These are phyloP conservation scores for Aurinia saxatilis DNA, from an alignment of 345 rosid genomes.

Conservation along the genomic window DNA sequence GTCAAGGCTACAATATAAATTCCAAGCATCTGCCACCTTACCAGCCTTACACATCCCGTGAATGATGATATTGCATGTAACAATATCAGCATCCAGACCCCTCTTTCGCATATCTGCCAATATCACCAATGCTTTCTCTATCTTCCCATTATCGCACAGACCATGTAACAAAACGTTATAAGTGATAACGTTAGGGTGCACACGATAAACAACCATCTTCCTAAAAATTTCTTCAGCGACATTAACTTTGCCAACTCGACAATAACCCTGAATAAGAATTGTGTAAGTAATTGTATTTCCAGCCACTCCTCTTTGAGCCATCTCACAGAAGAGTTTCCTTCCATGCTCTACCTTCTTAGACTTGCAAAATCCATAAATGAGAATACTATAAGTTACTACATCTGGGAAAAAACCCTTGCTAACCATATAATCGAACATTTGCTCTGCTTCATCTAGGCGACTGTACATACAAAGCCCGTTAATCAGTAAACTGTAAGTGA, in stretches of 20 bases:
- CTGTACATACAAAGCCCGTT: slow-evolving; percentile 21
- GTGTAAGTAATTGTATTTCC: slow-evolving; percentile 23
- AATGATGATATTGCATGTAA: slow-evolving; percentile 30
- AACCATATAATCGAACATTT: slow-evolving; percentile 22
- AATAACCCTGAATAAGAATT: slow-evolving; percentile 27
- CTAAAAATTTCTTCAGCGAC: slow-evolving; percentile 24
- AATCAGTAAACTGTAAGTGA: slow-evolving; percentile 19
- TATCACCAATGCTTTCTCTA: slow-evolving; percentile 28
- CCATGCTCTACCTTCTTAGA: slow-evolving; percentile 31
- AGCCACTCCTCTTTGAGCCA: slow-evolving; percentile 24
- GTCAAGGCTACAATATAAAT: slow-evolving; percentile 15
- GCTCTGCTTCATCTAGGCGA: slow-evolving; percentile 25
- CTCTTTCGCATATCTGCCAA: slow-evolving; percentile 23
- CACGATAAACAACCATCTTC: slow-evolving; percentile 26
- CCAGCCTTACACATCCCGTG: slow-evolving; percentile 30
- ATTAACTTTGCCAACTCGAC: slow-evolving; percentile 20
- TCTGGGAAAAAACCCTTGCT: slow-evolving; percentile 24
- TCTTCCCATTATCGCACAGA: slow-evolving; percentile 23
- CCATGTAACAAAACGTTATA: slow-evolving; percentile 31
- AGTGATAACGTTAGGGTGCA: slow-evolving; percentile 24
- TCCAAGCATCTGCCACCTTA: slow-evolving; percentile 28
- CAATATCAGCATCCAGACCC: slow-evolving; percentile 14
- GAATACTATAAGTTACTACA: slow-evolving; percentile 27
- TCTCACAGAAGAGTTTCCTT: slow-evolving; percentile 26
- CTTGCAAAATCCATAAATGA: slow-evolving; percentile 36